Base-by-base conservation (phyloP, 495 filamentous ascomycete species). In the Daldinia grandis region DNA sequence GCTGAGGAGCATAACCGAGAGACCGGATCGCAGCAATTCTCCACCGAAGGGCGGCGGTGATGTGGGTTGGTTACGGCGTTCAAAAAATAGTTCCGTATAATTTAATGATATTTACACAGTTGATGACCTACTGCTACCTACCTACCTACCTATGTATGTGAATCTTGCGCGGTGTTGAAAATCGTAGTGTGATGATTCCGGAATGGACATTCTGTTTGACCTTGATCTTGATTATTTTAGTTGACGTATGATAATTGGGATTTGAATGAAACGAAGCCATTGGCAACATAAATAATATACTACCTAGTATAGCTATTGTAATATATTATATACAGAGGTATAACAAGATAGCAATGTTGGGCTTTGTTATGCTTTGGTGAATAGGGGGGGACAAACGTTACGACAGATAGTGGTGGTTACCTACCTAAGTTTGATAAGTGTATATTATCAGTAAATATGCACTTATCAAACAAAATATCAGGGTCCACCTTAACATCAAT, bases 21-120 rank as follows among this genome's bases (percentile, higher is more conserved):
- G 47, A 53, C 19, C 21, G 0, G 19, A 55, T 47, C 42, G 19
- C 3, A 47, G 8, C 25, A 14, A 12, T n/a, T 15, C 14, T 28
- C 19, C 19, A 24, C 9, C 8, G 9, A 47, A 47, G 19, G 8
- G 8, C 19, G 21, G 42, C 1, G 15, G 53, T n/a, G 64, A 73
- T 56, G 28, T 21, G 19, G 44, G 33, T 38, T 66, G 66, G 66
- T 53, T 61, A 17, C 68, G 62, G 15, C 62, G 53, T 58, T 58
- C 53, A 6, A 66, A 55, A 27, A 55, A 27, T 68, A 59, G 25
- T 6, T 14, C 24, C 12, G 1, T 21, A 17, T 27, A 54, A 15
- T 62, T n/a, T 40, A 60, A 64, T 51, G 44, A 69, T 49, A 66
- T 6, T 14, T 24, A 47, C 9, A 47, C 24, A 24, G n/a, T n/a